Evolutionary conservation across 352 stramenopile genomes (phyloP).

Genomic region (Lagenidium giganteum): DNA sequence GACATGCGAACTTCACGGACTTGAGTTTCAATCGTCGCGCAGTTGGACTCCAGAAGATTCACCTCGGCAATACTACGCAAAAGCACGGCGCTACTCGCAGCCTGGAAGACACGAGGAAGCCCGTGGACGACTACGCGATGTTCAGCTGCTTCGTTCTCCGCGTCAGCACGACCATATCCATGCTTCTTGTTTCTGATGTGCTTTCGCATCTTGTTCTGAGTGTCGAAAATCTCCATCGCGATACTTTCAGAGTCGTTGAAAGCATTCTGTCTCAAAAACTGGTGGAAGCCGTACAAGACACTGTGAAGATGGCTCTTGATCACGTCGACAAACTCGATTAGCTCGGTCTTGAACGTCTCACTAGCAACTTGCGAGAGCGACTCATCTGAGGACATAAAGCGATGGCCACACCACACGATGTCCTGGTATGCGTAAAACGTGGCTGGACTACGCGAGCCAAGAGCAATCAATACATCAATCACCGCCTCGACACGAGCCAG

Average conservation of each 20-base stretch:
- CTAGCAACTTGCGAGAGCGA: background rate
- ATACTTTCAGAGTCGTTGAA: conserved; percentile 77
- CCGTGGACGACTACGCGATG: conserved; percentile 18
- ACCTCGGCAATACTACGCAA: conserved; percentile 20
- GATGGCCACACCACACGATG: conserved; percentile 79
- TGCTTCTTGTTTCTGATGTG: conserved; percentile 10
- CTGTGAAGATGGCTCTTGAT: conserved; percentile 62
- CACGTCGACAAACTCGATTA: conserved; percentile 41
- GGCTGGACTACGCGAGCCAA: conserved; percentile 53
- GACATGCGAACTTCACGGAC: conserved; percentile 19
- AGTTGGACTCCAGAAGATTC: conserved; percentile 18
- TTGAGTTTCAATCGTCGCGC: conserved; percentile 23
- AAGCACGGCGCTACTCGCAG: conserved; percentile 13
- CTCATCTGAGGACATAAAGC: conserved; percentile 6
- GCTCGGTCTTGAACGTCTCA: conserved; percentile 20
- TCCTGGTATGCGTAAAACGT: conserved; percentile 80
- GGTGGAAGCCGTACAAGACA: conserved; percentile 69
- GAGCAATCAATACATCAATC: conserved; percentile 40
- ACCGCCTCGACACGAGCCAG: conserved; percentile 44
- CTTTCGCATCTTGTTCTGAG: conserved; percentile 50
- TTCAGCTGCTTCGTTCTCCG: no score
- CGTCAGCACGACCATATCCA: conserved; percentile 5
- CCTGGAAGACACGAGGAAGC: conserved; percentile 21
- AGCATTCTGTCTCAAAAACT: conserved; percentile 71
- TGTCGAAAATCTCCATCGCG: conserved; percentile 70